These are phyloP conservation scores for Ilyonectria mors-panacis DNA, from an alignment of 2,329 filamentous ascomycete species.

Conservation along the genomic window DNA sequence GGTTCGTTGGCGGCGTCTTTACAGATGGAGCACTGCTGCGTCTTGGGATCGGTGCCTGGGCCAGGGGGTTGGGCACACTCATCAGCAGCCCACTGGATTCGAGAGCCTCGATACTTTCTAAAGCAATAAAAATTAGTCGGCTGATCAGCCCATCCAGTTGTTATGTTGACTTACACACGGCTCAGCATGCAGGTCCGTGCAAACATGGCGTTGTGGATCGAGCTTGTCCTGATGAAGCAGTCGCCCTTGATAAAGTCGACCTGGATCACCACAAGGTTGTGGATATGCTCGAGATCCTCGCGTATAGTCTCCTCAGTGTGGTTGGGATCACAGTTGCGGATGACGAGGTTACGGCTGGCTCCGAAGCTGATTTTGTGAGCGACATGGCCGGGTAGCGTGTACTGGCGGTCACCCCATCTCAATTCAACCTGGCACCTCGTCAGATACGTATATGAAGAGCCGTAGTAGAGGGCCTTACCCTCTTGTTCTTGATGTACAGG, in stretches of 20 bases:
- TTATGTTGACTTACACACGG: slow-evolving; percentile 58
- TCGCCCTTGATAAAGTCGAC: slow-evolving; percentile 71
- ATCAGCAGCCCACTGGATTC: slow-evolving; percentile 80
- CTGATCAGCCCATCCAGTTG: background rate
- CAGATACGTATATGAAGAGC: background rate
- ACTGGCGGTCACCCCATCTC: slow-evolving; percentile 80
- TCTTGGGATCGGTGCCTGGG: slow-evolving; percentile 41
- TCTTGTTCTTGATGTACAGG: slow-evolving; percentile 77
- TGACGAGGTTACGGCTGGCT: slow-evolving; percentile 81
- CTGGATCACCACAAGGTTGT: slow-evolving; percentile 80
- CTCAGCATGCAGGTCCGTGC: slow-evolving; percentile 85
- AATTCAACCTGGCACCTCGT: slow-evolving; percentile 71
- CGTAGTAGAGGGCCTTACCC: slow-evolving; percentile 63
- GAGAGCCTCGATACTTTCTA: slow-evolving; percentile 78
- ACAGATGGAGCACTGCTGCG: background rate
- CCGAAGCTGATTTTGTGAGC: slow-evolving; percentile 75
- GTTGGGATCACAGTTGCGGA: slow-evolving; percentile 70
- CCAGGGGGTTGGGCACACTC: slow-evolving; percentile 76
- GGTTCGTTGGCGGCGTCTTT: slow-evolving; percentile 42
- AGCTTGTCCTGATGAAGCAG: slow-evolving; percentile 82
- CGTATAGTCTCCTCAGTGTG: slow-evolving; percentile 77
- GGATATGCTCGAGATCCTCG: slow-evolving; percentile 85
- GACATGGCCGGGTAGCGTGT: slow-evolving; percentile 74
- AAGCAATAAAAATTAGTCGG: slow-evolving; percentile 51
- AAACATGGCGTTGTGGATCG: slow-evolving; percentile 81